phyloP scores from a whole-genome alignment of 371 early-diverging fungal species.

The Mortierella sp. region DNA sequence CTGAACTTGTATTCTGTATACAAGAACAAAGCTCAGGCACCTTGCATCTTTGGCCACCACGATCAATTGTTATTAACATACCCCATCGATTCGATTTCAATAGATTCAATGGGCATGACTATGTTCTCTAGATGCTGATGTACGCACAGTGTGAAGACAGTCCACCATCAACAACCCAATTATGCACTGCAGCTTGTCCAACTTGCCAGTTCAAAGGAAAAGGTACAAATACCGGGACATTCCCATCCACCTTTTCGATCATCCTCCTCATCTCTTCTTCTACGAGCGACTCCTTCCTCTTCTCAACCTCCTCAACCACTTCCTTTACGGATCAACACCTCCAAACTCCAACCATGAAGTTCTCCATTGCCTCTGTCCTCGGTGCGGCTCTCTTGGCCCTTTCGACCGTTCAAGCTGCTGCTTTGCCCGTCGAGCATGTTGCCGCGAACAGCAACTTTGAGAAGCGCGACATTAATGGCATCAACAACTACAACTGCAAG shows the following conservation, averaged over 20 bases:
- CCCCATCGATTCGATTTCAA: no score
- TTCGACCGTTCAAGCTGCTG: constrained; percentile 17
- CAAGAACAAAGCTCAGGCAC: no score
- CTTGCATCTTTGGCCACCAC: no score
- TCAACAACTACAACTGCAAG: constrained; percentile 45
- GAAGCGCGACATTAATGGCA: constrained; percentile 22
- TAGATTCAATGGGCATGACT: no score
- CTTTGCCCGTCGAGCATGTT: constrained; percentile 4
- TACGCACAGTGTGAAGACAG: no score
- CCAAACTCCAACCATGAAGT: constrained; percentile 20
- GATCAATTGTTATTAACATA: no score
- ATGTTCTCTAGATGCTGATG: no score
- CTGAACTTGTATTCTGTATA: no score
- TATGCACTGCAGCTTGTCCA: no score
- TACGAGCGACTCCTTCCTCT: neutral
- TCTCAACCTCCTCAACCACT: constrained; percentile 12
- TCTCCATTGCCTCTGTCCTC: constrained; percentile 24
- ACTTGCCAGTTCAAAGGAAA: neutral
- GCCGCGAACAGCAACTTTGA: neutral
- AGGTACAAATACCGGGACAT: constrained; percentile 16
- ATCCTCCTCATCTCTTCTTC: constrained; percentile 8
- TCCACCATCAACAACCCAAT: no score
- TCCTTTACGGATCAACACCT: constrained; percentile 15
- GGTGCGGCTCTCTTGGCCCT: constrained; percentile 18
- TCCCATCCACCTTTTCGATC: constrained; percentile 1